Base-by-base conservation (phyloP, 2,329 filamentous ascomycete species). In the Clarireedia hainanense region DNA sequence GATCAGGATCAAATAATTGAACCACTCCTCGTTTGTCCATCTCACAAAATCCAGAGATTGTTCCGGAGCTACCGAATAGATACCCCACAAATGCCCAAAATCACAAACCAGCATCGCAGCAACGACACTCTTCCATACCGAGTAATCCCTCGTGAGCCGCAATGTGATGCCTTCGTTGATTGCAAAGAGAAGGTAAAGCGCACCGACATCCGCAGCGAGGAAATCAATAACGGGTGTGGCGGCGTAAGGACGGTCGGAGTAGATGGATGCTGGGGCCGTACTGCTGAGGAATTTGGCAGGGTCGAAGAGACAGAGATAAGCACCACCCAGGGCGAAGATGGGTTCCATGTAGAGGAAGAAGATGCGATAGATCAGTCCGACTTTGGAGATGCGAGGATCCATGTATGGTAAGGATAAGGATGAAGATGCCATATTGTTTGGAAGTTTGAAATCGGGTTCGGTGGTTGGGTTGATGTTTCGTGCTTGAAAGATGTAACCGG, bases 11-110 rank as follows among this genome's bases (percentile, higher is more conserved):
- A 61, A 57, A 57, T 73, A 63, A 15, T 72, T 72, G 34, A 73
- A 60, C 65, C 67, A 70, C 57, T 75, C 73, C 60, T 71, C 67
- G 17, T 57, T 48, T 20, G 65, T 66, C 73, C 72, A 75, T 2
- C 49, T 42, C 52, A 55, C 24, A 5, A 68, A 60, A 30, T 61
- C 60, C 10, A 65, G 45, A 27, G 68, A 62, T 12, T 60, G 60
- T 24, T 59, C 60, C 5, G 65, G 60, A 4, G 67, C 70, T 61
- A 72, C 64, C 27, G 67, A 63, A 55, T 61, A 72, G 5, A 64
- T 64, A 4, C 69, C 71, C 61, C 68, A 67, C 24, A 70, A 37
- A 62, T 72, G 69, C 1, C 68, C 57, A 37, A 64, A 23, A 63
- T 70, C 68, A 42, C 60, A 60, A 23, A 65, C 20, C 46, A 66